A percentile compares a stretch with the other conserved stretches of the same genome.
These are phyloP conservation scores for Diospyros kaki DNA, from an alignment of 148 eudicot species.

Conservation along the genomic window DNA sequence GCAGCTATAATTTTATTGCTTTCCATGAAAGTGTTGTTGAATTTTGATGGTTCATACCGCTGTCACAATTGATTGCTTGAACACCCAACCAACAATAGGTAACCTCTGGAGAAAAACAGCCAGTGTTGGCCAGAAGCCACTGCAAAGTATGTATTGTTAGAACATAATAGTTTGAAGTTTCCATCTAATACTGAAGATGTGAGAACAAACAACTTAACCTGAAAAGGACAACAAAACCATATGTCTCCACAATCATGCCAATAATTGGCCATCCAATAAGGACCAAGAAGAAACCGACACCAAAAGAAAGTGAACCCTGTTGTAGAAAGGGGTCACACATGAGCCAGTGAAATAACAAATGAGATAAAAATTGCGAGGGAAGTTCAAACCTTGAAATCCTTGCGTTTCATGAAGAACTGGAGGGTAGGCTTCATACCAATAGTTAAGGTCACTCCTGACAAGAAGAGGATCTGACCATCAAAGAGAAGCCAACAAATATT, in stretches of 20 bases:
- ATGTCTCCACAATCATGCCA: constrained; percentile 81
- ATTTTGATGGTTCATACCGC: constrained; percentile 38
- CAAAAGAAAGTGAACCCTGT: constrained; percentile 79
- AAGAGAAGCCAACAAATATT: not conserved
- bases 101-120: constrained; percentile 76
- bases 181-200: not conserved
- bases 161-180: not conserved
- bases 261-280: constrained; percentile 79
- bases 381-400: constrained; percentile 62
- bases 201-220: constrained; percentile 36
- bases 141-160: constrained; percentile 26
- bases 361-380: not conserved
- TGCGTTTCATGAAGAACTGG: constrained; percentile 74
- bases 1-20: not conserved
- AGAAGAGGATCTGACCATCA: constrained; percentile 65
- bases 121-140: constrained; percentile 89
- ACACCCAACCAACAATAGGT: constrained; percentile 77
- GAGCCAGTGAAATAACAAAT: not conserved
- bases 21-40: not conserved
- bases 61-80: constrained; percentile 73
- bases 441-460: constrained; percentile 72
- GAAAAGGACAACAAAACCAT: constrained; percentile 81
- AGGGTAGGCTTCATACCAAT: constrained; percentile 71
- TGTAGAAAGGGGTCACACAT: not conserved
- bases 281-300: constrained; percentile 73